Base-by-base conservation (phyloP, 148 eudicot genomes). In the Persicaria tinctoria region DNA sequence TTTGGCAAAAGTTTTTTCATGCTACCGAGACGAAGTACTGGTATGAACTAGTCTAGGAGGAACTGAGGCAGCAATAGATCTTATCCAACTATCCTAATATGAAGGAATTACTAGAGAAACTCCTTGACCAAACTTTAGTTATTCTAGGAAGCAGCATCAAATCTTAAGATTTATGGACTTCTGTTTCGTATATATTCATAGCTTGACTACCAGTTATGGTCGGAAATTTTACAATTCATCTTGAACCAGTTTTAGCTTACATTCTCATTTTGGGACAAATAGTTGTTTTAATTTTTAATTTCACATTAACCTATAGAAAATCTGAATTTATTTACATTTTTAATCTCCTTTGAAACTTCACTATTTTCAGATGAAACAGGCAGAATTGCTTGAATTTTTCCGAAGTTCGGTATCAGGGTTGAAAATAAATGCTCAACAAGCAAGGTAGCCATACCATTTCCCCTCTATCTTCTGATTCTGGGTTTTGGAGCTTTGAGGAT, bases 311-410 rank as follows among this genome's bases (percentile, higher is more conserved):
- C 7, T 20, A 41, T 2, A 5, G n/a, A 20, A 5, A 46, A 70
- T 12, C 46, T 76, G 51, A 68, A 63, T 18, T 18, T 8, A 23
- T 49, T 54, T 3, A 13, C 70, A 4, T 53, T 45, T 45, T 76
- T 38, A 72, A n/a, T 76, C 48, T 70, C 27, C 64, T 20, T 59
- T 18, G 4, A 8, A 32, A 46, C 51, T 45, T 46, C 9, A 45
- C 51, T 10, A 17, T 66, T 27, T 71, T 16, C 77, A 90, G 92
- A 86, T 86, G 79, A 88, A 83, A 78, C 86, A 85, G 72, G 92
- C 86, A 80, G 95, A 90, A 78, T 81, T 90, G 69, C 95, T 90
- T 73, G 86, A 83, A 76, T 86, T 78, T 84, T 92, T 86, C 46
- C 92, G 87, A 81, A 81, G 74, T 68, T 87, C 95, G 59, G 78